Percentiles rank a stretch among this genome's conserved stretches.
Evolutionary conservation across 345 rosid species (phyloP).

Genomic region (Brassica juncea): DNA sequence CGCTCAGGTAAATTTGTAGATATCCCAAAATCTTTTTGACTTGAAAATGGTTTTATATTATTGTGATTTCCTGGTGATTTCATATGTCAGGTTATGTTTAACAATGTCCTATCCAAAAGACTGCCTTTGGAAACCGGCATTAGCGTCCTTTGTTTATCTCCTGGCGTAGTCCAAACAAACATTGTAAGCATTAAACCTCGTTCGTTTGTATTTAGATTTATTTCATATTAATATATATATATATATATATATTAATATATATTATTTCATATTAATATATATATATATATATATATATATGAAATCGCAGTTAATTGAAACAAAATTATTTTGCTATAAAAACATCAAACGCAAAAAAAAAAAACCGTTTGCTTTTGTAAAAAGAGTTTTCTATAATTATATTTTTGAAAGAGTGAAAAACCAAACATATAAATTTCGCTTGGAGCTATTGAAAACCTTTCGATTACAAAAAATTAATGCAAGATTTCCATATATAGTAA

Average conservation of each 20-base stretch:
- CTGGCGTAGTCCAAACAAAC: conserved; percentile 79
- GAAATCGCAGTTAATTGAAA: neutral
- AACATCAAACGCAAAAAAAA: neutral
- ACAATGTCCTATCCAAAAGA: conserved; percentile 65
- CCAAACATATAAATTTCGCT: too few relatives aligned
- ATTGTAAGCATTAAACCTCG: conserved; percentile 51
- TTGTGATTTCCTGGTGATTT: neutral
- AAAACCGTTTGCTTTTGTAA: neutral
- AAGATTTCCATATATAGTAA: neutral
- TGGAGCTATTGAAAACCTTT: neutral
- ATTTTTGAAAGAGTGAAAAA: too few relatives aligned
- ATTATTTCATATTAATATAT: too few relatives aligned
- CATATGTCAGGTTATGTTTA: conserved; percentile 74
- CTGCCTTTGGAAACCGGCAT: conserved; percentile 77
- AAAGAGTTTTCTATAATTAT: neutral
- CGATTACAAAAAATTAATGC: neutral
- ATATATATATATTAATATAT: too few relatives aligned
- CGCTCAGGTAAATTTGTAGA: conserved; percentile 61
- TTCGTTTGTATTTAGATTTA: neutral
- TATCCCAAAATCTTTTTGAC: neutral
- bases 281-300: neutral
- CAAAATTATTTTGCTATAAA: neutral
- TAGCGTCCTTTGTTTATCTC: conserved; percentile 73
- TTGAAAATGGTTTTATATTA: neutral
- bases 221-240: too few relatives aligned